phyloP scores from a whole-genome alignment of 2,329 filamentous ascomycete genomes.

The Phialocephala sp. region DNA sequence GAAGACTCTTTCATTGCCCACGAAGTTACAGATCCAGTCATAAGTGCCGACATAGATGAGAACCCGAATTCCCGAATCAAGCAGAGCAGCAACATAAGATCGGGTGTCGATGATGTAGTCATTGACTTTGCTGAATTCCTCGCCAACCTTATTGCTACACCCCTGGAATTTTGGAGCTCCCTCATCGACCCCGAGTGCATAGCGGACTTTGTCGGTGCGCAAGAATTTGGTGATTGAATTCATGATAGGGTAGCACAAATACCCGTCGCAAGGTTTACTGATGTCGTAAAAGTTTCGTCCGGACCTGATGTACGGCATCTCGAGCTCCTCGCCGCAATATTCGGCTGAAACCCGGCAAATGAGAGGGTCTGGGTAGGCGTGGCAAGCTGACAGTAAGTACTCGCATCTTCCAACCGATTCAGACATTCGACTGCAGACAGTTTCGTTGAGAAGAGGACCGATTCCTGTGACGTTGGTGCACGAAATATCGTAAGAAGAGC shows the following conservation, averaged over 20 bases:
- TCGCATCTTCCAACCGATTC: constrained; percentile 30
- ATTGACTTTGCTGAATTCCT: constrained; percentile 30
- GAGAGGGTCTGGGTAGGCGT: constrained; percentile 28
- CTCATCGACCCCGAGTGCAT: constrained; percentile 29
- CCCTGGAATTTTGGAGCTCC: constrained; percentile 27
- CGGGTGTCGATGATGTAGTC: constrained; percentile 32
- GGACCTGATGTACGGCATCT: constrained; percentile 29
- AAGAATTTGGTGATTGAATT: constrained; percentile 33
- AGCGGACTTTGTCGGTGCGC: constrained; percentile 28
- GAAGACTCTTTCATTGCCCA: constrained; percentile 33
- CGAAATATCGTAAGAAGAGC: constrained; percentile 56
- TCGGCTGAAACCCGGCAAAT: constrained; percentile 22
- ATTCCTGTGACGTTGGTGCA: constrained; percentile 34
- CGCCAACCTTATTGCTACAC: constrained; percentile 32
- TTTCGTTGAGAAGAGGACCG: constrained; percentile 30
- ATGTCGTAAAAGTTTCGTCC: constrained; percentile 33
- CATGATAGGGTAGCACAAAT: constrained; percentile 35
- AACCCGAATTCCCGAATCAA: constrained; percentile 32
- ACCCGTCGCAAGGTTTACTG: constrained; percentile 33
- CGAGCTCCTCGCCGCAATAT: constrained; percentile 29
- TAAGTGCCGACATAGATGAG: constrained; percentile 37
- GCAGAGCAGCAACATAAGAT: constrained; percentile 27
- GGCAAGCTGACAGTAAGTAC: constrained; percentile 26
- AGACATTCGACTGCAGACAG: constrained; percentile 26
- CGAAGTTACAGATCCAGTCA: constrained; percentile 38